Conservation (phyloP, 495 filamentous ascomycete genomes). For the Annulohypoxylon maeteangense region DNA sequence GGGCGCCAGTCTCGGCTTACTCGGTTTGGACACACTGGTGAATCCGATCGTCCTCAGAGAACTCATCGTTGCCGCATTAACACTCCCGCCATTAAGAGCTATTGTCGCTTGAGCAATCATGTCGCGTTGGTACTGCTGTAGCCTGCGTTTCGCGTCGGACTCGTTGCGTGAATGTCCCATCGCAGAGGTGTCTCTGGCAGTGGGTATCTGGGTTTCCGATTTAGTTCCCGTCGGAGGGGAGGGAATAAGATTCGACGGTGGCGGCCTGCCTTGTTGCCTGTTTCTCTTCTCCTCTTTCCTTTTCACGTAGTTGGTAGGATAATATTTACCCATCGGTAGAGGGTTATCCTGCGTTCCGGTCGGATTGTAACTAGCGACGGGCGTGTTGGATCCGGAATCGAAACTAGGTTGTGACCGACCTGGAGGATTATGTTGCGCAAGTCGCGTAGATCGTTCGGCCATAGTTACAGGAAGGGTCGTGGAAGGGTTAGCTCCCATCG, state of each 20-base stretch:
- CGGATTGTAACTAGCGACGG: conserved; percentile 57
- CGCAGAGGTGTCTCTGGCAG: conserved; percentile 27
- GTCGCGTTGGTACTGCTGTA: conserved; percentile 70
- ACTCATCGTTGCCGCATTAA: conserved; percentile 40
- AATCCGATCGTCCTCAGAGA: conserved; percentile 49
- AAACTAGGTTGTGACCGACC: conserved; percentile 14
- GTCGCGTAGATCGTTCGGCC: conserved; percentile 33
- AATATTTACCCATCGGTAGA: conserved; percentile 65
- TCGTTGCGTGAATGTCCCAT: conserved; percentile 48
- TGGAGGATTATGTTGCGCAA: conserved; percentile 18
- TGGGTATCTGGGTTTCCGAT: conserved; percentile 50
- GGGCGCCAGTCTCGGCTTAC: conserved; percentile 72
- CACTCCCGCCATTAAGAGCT: conserved; percentile 54
- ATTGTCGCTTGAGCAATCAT: conserved; percentile 66
- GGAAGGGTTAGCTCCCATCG: conserved; percentile 22
- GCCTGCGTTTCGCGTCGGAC: conserved; percentile 58
- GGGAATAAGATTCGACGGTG: conserved; percentile 29
- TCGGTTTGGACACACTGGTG: conserved; percentile 56
- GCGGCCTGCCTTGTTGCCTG: conserved; percentile 22
- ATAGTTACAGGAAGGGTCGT: conserved; percentile 24
- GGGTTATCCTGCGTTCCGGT: conserved; percentile 49
- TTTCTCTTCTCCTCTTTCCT: conserved; percentile 47
- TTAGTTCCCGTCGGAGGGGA: conserved; percentile 26
- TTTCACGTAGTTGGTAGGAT: conserved; percentile 63
- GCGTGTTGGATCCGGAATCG: conserved; percentile 44